Evolutionary conservation across 192 early-diverging fungal genomes (phyloP), one percentile per base, ranked within the genome.

Genomic region (Allomyces javanicus): DNA sequence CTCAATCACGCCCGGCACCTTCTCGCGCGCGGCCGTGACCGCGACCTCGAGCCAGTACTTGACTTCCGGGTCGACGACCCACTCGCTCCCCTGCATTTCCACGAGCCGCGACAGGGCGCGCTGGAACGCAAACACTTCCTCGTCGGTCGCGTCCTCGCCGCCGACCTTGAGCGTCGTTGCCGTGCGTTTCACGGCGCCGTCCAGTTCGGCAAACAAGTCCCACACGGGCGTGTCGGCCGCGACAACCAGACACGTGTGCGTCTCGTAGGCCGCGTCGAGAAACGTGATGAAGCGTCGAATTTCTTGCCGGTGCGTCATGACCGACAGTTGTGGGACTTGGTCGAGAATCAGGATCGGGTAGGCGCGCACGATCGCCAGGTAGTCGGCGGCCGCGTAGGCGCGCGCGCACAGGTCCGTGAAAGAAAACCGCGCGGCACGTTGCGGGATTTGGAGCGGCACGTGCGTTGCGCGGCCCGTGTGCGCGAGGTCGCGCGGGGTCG

Each of bases 121-220:
- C 75, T 91, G 87, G 67, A 98, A 94, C 17, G 95, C 93, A 85
- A 98, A 98, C 12, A 85, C 83, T 71, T 98, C 95, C 72, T 98
- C 95, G 61, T 91, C 85, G 23, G 91, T 91, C 24, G 85, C 64
- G 3, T 65, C 72, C 1, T 75, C 71, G 7, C 75, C 71, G 24
- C 71, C 61, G 25, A 74, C 66, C 58, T 64, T 67, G 26, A 76
- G 70, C 1, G 74, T 66, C 65, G 78, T 67, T 21, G 82, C 66
- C 24, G 63, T 67, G 25, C 67, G 64, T 62, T 26, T 44, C 10
- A 14, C 67, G 10, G 65, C 67, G 9, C 61, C 50, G 44, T 76
- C 77, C 24, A 66, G 65, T 1, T 81, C 80, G 3, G 85, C 87
- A 67, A 97, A 90, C 66, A 97, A 77, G 5, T 80, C 74, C 43